Conservation (phyloP, 2,329 filamentous ascomycete genomes). For the Davidsoniella eucalypti region DNA sequence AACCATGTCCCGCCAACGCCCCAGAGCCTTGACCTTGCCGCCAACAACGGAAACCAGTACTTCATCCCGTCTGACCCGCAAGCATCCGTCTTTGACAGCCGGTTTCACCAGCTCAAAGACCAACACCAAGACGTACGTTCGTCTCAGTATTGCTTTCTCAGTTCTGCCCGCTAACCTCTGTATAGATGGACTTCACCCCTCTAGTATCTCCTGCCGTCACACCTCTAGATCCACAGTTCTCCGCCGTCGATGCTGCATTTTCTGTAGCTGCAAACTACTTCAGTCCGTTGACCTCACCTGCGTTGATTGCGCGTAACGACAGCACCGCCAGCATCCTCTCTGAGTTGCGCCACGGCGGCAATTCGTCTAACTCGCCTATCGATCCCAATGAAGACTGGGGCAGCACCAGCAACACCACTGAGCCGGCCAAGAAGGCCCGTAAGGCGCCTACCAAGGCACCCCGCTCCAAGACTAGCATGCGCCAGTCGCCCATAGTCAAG, state of each 20-base stretch:
- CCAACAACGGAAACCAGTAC: constrained; percentile 34
- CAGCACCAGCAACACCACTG: not conserved
- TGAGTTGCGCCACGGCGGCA: constrained; percentile 30
- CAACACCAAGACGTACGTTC: constrained; percentile 42
- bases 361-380: constrained; percentile 35
- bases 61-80: constrained; percentile 41
- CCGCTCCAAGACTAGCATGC: constrained; percentile 33
- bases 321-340: constrained; percentile 19
- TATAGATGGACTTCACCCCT: constrained; percentile 59
- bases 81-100: constrained; percentile 38
- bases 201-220: constrained; percentile 74
- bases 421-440: constrained; percentile 30
- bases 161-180: constrained; percentile 4
- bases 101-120: constrained; percentile 48
- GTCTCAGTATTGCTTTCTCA: not conserved
- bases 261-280: constrained; percentile 58
- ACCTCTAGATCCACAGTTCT: constrained; percentile 56
- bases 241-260: constrained; percentile 36
- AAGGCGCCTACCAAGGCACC: constrained; percentile 37
- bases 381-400: constrained; percentile 30
- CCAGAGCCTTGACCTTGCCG: constrained; percentile 63
- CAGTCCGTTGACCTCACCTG: constrained; percentile 68
- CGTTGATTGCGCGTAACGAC: constrained; percentile 55
- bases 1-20: constrained; percentile 59
- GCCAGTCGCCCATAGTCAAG: constrained; percentile 59